Conservation (phyloP, 257 asterid genomes). For the Parsonsia alboflavescens region DNA sequence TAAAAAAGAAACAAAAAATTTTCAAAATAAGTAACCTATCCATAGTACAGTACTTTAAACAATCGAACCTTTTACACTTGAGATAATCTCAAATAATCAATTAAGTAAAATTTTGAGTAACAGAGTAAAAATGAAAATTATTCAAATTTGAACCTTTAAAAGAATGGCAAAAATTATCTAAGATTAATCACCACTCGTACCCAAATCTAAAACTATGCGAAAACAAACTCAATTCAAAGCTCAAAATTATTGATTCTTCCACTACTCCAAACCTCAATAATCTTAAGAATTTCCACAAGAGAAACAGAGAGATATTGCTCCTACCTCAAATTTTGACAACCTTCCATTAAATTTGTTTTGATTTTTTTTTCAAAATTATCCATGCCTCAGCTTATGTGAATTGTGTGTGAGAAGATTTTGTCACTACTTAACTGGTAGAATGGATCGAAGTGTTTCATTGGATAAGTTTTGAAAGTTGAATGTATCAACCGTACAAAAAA, state of each 20-base stretch:
- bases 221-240: conserved; percentile 21
- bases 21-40: background rate
- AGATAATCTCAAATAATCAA: background rate
- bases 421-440: too few species aligned
- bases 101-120: background rate
- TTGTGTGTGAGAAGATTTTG: too few species aligned
- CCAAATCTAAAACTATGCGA: conserved; percentile 8
- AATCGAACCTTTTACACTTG: background rate
- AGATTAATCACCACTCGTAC: conserved; percentile 20
- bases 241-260: background rate
- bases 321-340: too few species aligned
- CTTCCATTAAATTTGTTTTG: too few species aligned
- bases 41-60: background rate
- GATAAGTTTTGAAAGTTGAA: too few species aligned
- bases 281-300: conserved; percentile 2
- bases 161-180: background rate
- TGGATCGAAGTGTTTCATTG: too few species aligned
- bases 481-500: too few species aligned
- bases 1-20: background rate
- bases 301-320: background rate
- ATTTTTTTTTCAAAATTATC: too few species aligned
- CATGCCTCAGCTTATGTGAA: too few species aligned
- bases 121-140: background rate
- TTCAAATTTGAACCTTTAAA: background rate
- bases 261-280: background rate